These are phyloP conservation scores for Eucalyptus regnans DNA, from an alignment of 345 rosid genomes.

Conservation along the genomic window DNA sequence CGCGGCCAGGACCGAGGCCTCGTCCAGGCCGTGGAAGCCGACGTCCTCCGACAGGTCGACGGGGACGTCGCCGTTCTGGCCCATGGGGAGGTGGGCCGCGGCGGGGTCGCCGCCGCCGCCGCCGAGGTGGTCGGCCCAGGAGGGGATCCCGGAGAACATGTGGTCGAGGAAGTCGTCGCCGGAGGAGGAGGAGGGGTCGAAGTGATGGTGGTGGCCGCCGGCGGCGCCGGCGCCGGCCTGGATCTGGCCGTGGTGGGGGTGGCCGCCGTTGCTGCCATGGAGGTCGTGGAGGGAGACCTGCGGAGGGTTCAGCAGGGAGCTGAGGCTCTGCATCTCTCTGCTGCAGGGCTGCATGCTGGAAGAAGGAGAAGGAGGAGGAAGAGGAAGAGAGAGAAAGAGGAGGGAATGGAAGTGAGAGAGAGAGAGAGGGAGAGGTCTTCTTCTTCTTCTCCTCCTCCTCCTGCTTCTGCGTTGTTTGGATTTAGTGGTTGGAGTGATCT, in stretches of 20 bases:
- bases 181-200: constrained; percentile 15
- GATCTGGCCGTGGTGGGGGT: not conserved
- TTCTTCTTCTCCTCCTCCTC: not conserved
- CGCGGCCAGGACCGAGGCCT: constrained; percentile 17
- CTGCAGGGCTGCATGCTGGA: constrained; percentile 24
- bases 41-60: constrained; percentile 11
- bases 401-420: not conserved
- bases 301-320: not conserved
- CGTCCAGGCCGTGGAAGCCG: constrained; percentile 28
- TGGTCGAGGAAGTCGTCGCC: constrained; percentile 73
- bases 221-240: not conserved
- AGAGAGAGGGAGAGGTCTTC: not conserved
- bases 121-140: constrained; percentile 1
- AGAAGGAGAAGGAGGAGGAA: not conserved
- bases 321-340: constrained; percentile 31
- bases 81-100: constrained; percentile 19
- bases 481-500: not conserved
- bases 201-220: constrained; percentile 3
- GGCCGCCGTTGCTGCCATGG: not conserved
- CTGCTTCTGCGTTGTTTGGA: not conserved
- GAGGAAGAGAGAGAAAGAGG: not conserved
- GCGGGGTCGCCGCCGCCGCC: not conserved
- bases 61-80: constrained; percentile 14
- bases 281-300: not conserved
- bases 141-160: constrained; percentile 63